Evolutionary conservation across 2,329 filamentous ascomycete genomes (phyloP).

Genomic region (Aspergillus jensenii): DNA sequence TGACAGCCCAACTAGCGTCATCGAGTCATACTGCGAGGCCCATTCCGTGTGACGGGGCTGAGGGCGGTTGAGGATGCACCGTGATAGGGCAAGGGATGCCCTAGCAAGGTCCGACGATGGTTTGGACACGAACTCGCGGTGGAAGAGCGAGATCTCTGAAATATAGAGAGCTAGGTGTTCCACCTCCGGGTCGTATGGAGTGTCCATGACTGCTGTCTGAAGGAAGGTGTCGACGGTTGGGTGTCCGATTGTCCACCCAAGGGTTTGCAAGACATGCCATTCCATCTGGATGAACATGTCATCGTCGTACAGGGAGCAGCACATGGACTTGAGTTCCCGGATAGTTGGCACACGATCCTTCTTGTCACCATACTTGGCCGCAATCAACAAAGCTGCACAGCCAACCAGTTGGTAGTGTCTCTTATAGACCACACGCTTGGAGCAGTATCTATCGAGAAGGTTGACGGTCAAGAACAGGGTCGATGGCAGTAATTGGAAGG

Average conservation of each 20-base stretch:
- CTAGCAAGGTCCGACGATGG: constrained; percentile 88
- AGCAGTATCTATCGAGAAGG: constrained; percentile 96
- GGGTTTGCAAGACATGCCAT: constrained; percentile 97
- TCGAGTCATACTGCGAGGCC: constrained; percentile 57
- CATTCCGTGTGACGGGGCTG: constrained; percentile 76
- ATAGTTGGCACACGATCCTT: constrained; percentile 99
- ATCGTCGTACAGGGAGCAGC: constrained; percentile 95
- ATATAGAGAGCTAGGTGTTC: constrained; percentile 95
- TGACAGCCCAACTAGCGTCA: constrained; percentile 59
- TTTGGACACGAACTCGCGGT: constrained; percentile 93
- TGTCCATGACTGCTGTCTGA: constrained; percentile 78
- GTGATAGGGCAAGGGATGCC: constrained; percentile 79
- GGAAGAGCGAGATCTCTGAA: constrained; percentile 90
- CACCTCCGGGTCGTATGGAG: constrained; percentile 74
- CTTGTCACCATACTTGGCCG: constrained; percentile 97
- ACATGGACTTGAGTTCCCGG: constrained; percentile 97
- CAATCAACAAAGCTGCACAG: constrained; percentile 92
- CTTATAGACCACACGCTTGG: constrained; percentile 96
- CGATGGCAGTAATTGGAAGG: constrained; percentile 89
- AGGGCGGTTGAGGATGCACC: constrained; percentile 78
- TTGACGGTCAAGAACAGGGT: constrained; percentile 96
- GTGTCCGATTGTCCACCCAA: constrained; percentile 95
- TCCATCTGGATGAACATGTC: constrained; percentile 99
- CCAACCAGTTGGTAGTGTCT: constrained; percentile 98
- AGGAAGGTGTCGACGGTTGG: constrained; percentile 94